Evolutionary conservation across 1,139 yeast genomes (phyloP).

Genomic region (Lodderomyces parapsilosis): DNA sequence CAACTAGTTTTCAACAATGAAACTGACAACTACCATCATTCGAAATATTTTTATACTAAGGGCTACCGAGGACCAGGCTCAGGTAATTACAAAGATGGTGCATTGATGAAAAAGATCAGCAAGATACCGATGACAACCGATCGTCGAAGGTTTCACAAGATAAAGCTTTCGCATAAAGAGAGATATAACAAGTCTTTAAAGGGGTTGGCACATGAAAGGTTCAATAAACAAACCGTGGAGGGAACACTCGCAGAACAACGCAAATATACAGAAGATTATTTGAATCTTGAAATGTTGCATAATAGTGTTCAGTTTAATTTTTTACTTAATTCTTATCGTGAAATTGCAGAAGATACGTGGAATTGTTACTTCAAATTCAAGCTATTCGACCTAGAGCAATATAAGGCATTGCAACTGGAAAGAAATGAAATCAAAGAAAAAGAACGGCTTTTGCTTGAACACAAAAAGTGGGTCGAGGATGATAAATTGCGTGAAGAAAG

Average conservation of each 20-base stretch:
- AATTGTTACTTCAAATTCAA: constrained; percentile 38
- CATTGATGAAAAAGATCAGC: constrained; percentile 41
- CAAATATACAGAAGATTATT: constrained; percentile 35
- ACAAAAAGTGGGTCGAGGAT: constrained; percentile 19
- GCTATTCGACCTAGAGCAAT: constrained; percentile 40
- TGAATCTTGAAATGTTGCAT: constrained; percentile 46
- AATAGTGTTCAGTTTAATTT: constrained; percentile 43
- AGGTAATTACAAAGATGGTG: constrained; percentile 48
- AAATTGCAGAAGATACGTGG: constrained; percentile 43
- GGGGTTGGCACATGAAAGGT: constrained; percentile 40
- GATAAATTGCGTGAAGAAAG: constrained; percentile 22
- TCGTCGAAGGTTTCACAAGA: constrained; percentile 16
- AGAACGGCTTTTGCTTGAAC: constrained; percentile 8
- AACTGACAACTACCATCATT: constrained; percentile 32
- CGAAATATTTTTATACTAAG: constrained; percentile 42
- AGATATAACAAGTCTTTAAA: constrained; percentile 31
- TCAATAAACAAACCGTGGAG: constrained; percentile 33
- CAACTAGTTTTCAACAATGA: constrained; percentile 38
- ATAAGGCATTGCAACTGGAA: constrained; percentile 23
- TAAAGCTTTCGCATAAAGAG: constrained; percentile 15
- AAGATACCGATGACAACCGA: constrained; percentile 25
- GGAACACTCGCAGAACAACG: constrained; percentile 29
- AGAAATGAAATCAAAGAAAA: constrained; percentile 14
- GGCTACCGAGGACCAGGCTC: constrained; percentile 48
- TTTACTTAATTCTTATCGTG: constrained; percentile 41